Conservation (phyloP, 2,329 filamentous ascomycete genomes). For the Verruconis gallopava region DNA sequence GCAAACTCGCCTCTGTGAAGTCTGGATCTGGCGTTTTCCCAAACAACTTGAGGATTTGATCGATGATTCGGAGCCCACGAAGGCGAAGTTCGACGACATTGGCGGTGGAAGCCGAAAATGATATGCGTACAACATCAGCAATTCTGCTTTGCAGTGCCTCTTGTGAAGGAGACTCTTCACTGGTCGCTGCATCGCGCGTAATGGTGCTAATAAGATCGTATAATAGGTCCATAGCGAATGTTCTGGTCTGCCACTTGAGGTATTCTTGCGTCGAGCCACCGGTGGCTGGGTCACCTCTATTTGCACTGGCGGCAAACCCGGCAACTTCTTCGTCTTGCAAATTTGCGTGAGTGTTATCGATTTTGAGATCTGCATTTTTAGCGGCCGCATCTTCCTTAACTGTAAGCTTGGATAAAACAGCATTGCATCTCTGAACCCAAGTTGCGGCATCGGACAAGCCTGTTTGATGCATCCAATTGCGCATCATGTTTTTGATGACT, state of each 20-base stretch:
- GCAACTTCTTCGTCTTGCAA: conserved; percentile 93
- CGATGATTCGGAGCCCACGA: conserved; percentile 86
- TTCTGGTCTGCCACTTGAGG: conserved; percentile 86
- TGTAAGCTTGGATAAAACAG: conserved; percentile 76
- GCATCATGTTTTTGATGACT: conserved; percentile 73
- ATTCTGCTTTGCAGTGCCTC: conserved; percentile 67
- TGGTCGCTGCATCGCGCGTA: conserved; percentile 55
- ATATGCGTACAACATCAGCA: conserved; percentile 89
- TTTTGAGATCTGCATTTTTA: conserved; percentile 27
- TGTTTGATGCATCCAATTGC: conserved; percentile 88
- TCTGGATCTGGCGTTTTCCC: conserved; percentile 91
- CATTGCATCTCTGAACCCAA: conserved; percentile 87
- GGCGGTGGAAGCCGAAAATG: conserved; percentile 92
- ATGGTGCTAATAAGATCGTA: conserved; percentile 70
- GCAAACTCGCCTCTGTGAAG: conserved; percentile 88
- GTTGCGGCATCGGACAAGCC: conserved; percentile 62
- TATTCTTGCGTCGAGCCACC: conserved; percentile 53
- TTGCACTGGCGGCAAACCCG: conserved; percentile 71
- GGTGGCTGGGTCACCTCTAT: conserved; percentile 33
- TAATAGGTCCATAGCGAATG: conserved; percentile 84
- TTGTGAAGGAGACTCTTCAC: conserved; percentile 61
- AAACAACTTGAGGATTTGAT: conserved; percentile 88
- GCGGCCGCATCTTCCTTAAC: conserved; percentile 40
- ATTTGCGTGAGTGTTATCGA: conserved; percentile 50
- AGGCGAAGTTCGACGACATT: conserved; percentile 82